phyloP scores from a whole-genome alignment of 2,329 filamentous ascomycete species.

The Aspergillus sp. region DNA sequence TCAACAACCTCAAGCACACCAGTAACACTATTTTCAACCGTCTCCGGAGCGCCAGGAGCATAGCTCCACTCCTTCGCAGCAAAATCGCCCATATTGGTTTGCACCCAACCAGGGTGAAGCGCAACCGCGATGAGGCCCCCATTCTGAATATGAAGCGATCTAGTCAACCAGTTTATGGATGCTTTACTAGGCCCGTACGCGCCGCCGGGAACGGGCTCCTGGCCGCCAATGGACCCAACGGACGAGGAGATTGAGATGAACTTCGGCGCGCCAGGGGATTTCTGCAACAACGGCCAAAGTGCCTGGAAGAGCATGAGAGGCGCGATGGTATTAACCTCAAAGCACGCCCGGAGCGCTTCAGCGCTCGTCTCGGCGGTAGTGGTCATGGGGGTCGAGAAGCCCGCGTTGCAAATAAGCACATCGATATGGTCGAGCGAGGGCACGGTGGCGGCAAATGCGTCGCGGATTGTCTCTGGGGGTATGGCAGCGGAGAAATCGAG shows the following conservation, averaged over 20 bases:
- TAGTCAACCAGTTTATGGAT: slow-evolving; percentile 22
- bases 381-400: slow-evolving; percentile 58
- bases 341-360: slow-evolving; percentile 17
- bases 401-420: slow-evolving; percentile 29
- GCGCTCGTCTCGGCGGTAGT: slow-evolving; percentile 46
- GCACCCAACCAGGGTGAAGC: slow-evolving; percentile 43
- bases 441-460: slow-evolving; percentile 14
- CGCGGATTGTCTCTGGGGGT: slow-evolving; percentile 11
- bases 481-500: slow-evolving; percentile 17
- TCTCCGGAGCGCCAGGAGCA: slow-evolving; percentile 23
- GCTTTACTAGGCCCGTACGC: slow-evolving; percentile 26
- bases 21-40: slow-evolving; percentile 33
- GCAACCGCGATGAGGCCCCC: slow-evolving; percentile 19
- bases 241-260: slow-evolving; percentile 21
- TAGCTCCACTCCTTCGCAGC: slow-evolving; percentile 36
- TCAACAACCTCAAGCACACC: slow-evolving; percentile 40
- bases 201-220: slow-evolving; percentile 22
- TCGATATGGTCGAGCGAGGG: slow-evolving; percentile 29
- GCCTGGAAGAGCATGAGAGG: slow-evolving; percentile 30
- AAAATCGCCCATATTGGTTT: slow-evolving; percentile 26
- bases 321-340: slow-evolving; percentile 35
- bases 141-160: slow-evolving; percentile 27
- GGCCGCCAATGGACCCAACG: slow-evolving; percentile 22
- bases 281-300: slow-evolving; percentile 19
- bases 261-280: slow-evolving; percentile 14